phyloP scores from a whole-genome alignment of 1,284 basidiomycete species.

The Ganoderma multipileum region DNA sequence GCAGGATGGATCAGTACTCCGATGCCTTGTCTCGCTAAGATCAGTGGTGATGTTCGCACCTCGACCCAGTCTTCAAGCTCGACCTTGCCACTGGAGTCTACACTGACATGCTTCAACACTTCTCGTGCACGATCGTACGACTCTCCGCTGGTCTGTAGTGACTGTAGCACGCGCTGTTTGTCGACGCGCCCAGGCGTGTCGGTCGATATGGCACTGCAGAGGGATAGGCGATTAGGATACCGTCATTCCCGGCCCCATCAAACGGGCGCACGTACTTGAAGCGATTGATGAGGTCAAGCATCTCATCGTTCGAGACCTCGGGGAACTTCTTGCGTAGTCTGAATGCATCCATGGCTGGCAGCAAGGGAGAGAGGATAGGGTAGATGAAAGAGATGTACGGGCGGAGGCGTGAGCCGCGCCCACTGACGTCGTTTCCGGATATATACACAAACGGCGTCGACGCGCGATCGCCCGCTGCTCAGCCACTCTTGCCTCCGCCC shows the following conservation, averaged over 20 bases:
- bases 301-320: conserved; percentile 90
- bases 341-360: conserved; percentile 78
- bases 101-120: conserved; percentile 93
- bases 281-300: conserved; percentile 90
- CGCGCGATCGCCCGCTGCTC: conserved; percentile 5
- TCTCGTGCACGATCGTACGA: conserved; percentile 92
- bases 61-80: conserved; percentile 99
- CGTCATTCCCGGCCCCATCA: conserved; percentile 14
- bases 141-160: conserved; percentile 79
- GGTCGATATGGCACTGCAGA: conserved; percentile 76
- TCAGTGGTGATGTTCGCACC: conserved; percentile 50
- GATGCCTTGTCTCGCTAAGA: neutral
- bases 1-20: conserved; percentile 1
- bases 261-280: conserved; percentile 80
- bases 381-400: conserved; percentile 18
- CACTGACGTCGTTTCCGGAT: conserved; percentile 33
- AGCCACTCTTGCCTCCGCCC: conserved; percentile 15
- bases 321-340: conserved; percentile 94
- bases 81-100: conserved; percentile 95
- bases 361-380: conserved; percentile 19
- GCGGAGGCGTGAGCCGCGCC: conserved; percentile 16
- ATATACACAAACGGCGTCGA: conserved; percentile 19
- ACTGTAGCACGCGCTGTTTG: conserved; percentile 81
- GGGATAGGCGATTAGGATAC: conserved; percentile 17
- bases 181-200: conserved; percentile 88